A percentile compares a stretch with the other conserved stretches of the same genome.
Evolutionary conservation across 306 rosid species (phyloP).

Genomic region (Acacia acuminata): DNA sequence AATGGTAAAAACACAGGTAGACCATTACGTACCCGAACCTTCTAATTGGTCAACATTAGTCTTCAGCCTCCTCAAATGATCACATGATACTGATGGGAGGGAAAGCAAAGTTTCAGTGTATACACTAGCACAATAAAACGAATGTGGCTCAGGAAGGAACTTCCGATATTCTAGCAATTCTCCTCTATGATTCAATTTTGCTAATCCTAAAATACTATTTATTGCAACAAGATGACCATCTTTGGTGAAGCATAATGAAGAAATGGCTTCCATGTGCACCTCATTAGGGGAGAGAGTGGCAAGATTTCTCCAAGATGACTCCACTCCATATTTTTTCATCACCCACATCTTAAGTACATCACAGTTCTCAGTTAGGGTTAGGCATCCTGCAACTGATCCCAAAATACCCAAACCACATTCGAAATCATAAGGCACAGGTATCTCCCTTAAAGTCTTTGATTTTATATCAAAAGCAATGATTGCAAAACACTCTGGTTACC

Average conservation of each 20-base stretch:
- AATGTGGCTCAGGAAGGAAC: neutral
- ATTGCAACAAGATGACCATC: neutral
- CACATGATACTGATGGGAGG: neutral
- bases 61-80: neutral
- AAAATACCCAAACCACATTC: neutral
- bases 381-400: neutral
- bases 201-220: neutral
- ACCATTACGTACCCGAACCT: neutral
- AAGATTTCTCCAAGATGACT: constrained; percentile 7
- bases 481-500: neutral
- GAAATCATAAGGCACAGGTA: constrained; percentile 1
- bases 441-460: neutral
- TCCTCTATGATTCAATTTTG: neutral
- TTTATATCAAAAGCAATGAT: neutral
- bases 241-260: neutral
- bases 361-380: neutral
- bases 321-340: constrained; percentile 12
- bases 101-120: constrained; percentile 6
- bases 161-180: neutral
- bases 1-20: neutral
- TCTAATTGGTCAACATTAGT: neutral
- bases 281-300: neutral
- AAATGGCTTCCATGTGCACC: neutral
- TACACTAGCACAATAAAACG: neutral
- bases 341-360: neutral